These are phyloP conservation scores for Mortierella sp. DNA, from an alignment of 371 early-diverging fungal species.

Conservation along the genomic window DNA sequence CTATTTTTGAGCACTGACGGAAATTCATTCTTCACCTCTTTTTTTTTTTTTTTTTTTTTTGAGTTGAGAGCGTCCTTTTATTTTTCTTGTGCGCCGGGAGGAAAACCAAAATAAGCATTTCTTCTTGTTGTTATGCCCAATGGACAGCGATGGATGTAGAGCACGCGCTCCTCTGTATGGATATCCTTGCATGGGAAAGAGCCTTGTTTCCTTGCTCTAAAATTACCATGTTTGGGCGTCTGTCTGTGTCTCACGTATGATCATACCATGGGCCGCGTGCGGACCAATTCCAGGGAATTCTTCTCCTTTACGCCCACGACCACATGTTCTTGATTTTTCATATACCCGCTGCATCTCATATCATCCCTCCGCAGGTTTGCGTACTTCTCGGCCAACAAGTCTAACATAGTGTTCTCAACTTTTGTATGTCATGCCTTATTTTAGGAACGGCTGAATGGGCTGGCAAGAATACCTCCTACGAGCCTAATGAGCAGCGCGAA, in stretches of 20 bases:
- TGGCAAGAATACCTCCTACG: constrained; percentile 36
- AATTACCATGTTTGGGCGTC: neutral
- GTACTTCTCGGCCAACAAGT: neutral
- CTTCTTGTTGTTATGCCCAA: neutral
- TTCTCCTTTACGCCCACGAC: neutral
- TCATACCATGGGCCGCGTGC: no score
- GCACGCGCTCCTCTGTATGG: constrained; percentile 6
- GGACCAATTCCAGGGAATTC: neutral
- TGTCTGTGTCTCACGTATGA: neutral
- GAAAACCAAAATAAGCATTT: neutral
- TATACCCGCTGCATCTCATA: neutral
- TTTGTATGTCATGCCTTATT: neutral
- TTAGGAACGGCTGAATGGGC: constrained; percentile 50
- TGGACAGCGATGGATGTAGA: neutral
- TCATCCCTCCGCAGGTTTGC: no score
- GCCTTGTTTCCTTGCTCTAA: neutral
- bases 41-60: neutral
- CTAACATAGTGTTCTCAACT: neutral
- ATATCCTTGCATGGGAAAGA: no score
- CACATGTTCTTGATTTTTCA: neutral
- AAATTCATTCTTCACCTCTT: neutral
- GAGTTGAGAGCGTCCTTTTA: neutral
- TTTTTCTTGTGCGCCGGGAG: neutral
- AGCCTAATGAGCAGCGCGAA: constrained; percentile 30
- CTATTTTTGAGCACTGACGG: neutral